phyloP scores from a whole-genome alignment of 179 eudicot species.

The Spergularia azorica region DNA sequence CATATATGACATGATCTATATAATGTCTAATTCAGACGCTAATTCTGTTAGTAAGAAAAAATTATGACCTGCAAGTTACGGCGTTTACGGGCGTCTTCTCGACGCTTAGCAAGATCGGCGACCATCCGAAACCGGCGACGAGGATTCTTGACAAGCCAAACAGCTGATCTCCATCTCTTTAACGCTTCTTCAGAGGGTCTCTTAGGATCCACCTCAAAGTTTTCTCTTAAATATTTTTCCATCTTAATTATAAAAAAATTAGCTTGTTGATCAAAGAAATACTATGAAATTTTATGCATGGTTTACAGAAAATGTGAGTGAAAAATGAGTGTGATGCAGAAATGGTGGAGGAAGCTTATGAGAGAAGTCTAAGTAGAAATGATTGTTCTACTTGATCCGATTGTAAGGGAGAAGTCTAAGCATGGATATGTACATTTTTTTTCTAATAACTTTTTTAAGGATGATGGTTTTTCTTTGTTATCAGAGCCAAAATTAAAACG shows the following conservation, averaged over 20 bases:
- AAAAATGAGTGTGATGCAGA: neutral
- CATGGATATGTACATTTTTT: too few species aligned
- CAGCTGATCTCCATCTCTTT: constrained; percentile 69
- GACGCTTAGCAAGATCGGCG: constrained; percentile 80
- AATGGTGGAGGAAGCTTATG: too few species aligned
- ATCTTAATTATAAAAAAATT: constrained; percentile 25
- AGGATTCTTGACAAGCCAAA: constrained; percentile 78
- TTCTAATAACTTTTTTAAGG: too few species aligned
- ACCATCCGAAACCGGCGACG: constrained; percentile 87
- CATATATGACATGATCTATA: too few species aligned
- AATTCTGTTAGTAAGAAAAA: too few species aligned
- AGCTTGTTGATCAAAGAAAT: neutral
- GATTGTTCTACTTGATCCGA: too few species aligned
- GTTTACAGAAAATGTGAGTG: neutral
- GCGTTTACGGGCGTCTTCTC: constrained; percentile 61
- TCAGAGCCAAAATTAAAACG: too few species aligned
- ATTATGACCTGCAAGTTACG: constrained; percentile 53
- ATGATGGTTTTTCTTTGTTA: too few species aligned
- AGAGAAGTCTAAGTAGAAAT: too few species aligned
- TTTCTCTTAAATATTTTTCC: constrained; percentile 65
- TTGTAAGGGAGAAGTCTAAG: too few species aligned
- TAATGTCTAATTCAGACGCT: too few species aligned
- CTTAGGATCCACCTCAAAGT: constrained; percentile 69
- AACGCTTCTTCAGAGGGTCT: constrained; percentile 69
- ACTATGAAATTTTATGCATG: neutral